Conservation (phyloP, 106 monocot species). For the Dendrobium officinale region DNA sequence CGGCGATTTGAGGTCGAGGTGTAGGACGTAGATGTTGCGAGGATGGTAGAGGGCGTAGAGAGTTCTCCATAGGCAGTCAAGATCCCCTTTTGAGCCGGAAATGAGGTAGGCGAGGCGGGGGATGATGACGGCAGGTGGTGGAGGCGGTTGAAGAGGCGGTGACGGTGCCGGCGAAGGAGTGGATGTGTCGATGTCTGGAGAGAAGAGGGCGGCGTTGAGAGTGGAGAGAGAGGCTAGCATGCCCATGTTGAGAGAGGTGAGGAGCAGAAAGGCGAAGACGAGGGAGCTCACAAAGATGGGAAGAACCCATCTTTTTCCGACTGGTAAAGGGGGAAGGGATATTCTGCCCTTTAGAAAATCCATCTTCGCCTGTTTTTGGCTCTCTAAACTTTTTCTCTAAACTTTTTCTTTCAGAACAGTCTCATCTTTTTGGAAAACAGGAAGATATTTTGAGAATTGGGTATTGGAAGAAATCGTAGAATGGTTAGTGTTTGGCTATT, state of each 20-base stretch:
- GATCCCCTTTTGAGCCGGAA: constrained; percentile 53
- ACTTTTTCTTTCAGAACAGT: neutral
- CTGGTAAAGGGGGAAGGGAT: neutral
- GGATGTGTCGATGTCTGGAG: neutral
- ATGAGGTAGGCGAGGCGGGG: constrained; percentile 51
- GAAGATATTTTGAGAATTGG: neutral
- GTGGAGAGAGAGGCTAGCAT: constrained; percentile 15
- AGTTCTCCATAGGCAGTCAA: constrained; percentile 45
- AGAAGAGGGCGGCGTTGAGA: constrained; percentile 13
- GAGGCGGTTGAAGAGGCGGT: neutral
- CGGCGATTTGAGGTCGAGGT: constrained; percentile 44
- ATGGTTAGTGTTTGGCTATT: neutral
- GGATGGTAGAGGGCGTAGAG: constrained; percentile 53
- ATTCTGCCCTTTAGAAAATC: constrained; percentile 3
- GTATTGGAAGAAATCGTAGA: neutral
- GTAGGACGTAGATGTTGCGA: constrained; percentile 39
- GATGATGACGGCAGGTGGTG: neutral
- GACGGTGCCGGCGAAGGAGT: neutral
- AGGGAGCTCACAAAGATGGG: constrained; percentile 14
- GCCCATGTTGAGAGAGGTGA: constrained; percentile 27
- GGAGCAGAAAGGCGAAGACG: constrained; percentile 17
- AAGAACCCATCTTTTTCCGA: constrained; percentile 18
- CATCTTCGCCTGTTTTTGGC: constrained; percentile 1
- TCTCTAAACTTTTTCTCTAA: no score
- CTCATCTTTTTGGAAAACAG: neutral